Percentiles rank a stretch among this genome's conserved stretches.
Conservation (phyloP, 2,329 filamentous ascomycete species). For the Microthyrium microscopicum region DNA sequence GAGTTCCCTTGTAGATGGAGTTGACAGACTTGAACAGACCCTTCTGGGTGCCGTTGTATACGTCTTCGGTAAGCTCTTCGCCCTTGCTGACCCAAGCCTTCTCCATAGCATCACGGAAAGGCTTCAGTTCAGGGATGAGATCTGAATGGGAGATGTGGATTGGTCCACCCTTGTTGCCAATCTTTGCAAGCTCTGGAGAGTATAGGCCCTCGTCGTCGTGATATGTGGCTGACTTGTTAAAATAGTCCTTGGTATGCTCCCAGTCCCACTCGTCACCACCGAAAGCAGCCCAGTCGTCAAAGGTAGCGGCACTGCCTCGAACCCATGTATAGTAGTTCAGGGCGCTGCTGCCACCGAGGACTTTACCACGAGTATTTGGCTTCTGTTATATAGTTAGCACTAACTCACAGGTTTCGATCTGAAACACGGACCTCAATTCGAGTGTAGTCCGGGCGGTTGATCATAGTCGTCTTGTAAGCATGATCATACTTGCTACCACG, state of each 20-base stretch:
- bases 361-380: conserved; percentile 44
- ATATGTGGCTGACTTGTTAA: conserved; percentile 41
- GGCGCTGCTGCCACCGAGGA: conserved; percentile 40
- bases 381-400: no score
- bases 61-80: conserved; percentile 33
- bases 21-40: conserved; percentile 38
- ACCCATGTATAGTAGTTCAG: conserved; percentile 51
- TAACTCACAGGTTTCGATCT: no score
- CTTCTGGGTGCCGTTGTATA: conserved; percentile 38
- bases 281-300: conserved; percentile 32
- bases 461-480: conserved; percentile 45
- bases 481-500: conserved; percentile 41
- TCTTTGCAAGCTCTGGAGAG: conserved; percentile 29
- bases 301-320: conserved; percentile 39
- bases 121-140: conserved; percentile 33
- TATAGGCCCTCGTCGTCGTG: conserved; percentile 36
- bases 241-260: conserved; percentile 33
- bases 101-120: conserved; percentile 33
- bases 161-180: conserved; percentile 35
- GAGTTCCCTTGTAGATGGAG: conserved; percentile 40
- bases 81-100: conserved; percentile 39
- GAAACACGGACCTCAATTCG: no score
- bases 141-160: conserved; percentile 38
- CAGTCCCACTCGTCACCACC: conserved; percentile 38
- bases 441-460: conserved; percentile 41